A percentile compares a stretch with the other conserved stretches of the same genome.
phyloP scores from a whole-genome alignment of 75 land plant species.

The Pinus tabuliformis region DNA sequence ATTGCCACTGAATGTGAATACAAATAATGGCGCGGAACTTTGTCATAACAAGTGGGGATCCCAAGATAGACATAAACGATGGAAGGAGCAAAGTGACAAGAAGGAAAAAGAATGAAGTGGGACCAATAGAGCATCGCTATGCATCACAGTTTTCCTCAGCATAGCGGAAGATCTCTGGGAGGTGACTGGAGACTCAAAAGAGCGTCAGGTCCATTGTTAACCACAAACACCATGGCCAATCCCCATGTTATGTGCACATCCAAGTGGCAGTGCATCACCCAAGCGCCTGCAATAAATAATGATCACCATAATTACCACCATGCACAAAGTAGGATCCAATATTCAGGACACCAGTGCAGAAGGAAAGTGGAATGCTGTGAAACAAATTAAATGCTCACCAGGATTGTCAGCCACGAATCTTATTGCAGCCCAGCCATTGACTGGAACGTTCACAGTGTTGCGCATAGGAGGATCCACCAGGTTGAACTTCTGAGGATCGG shows the following conservation, averaged over 20 bases:
- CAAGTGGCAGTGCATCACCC: conserved; percentile 46
- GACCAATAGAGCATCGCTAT: too few species aligned
- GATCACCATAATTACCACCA: background rate
- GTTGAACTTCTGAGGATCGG: conserved; percentile 42
- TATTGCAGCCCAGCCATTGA: conserved; percentile 60
- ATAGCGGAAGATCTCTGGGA: conserved; percentile 25
- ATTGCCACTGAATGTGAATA: too few species aligned
- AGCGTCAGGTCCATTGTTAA: conserved; percentile 25
- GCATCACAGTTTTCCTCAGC: background rate
- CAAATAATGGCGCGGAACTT: too few species aligned
- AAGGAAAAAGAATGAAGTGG: too few species aligned
- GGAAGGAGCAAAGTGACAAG: too few species aligned
- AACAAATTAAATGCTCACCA: conserved; percentile 22
- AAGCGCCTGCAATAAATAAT: conserved; percentile 16
- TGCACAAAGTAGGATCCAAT: too few species aligned
- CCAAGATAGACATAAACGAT: too few species aligned
- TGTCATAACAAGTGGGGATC: too few species aligned
- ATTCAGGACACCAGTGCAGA: too few species aligned
- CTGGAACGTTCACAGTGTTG: conserved; percentile 52
- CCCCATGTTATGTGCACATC: conserved; percentile 37
- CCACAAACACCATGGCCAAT: conserved; percentile 34
- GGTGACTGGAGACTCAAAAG: conserved; percentile 24
- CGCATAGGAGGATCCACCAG: conserved; percentile 56
- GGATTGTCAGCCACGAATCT: conserved; percentile 66
- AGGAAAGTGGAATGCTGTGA: too few species aligned